Evolutionary conservation across 331 rosid species (phyloP).

Genomic region (Spiraea crenata): DNA sequence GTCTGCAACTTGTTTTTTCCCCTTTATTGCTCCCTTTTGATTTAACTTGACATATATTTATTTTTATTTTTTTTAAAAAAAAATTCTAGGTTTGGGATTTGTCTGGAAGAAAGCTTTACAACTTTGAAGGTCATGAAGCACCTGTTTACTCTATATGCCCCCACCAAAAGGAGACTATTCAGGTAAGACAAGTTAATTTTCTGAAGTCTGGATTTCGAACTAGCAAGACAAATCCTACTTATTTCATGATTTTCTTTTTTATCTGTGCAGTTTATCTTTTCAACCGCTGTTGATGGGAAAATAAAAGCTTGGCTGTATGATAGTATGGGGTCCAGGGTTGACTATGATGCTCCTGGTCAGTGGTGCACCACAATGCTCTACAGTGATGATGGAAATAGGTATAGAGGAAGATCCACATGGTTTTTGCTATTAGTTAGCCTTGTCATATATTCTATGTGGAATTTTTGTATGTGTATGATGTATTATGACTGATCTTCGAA

Average conservation of each 20-base stretch:
- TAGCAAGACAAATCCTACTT: neutral
- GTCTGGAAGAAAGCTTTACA: slow-evolving; percentile 33
- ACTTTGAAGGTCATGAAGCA: slow-evolving; percentile 35
- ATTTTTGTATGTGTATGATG: too few relatives aligned
- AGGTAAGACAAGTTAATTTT: slow-evolving; percentile 3
- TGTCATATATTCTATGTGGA: neutral
- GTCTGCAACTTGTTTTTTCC: neutral
- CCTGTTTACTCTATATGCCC: slow-evolving; percentile 26
- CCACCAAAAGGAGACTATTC: slow-evolving; percentile 33
- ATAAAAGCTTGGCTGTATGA: slow-evolving; percentile 35
- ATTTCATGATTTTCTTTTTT: slow-evolving; percentile 4
- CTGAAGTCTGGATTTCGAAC: neutral
- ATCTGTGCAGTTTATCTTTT: slow-evolving; percentile 30
- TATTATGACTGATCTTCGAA: neutral
- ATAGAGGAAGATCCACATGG: neutral
- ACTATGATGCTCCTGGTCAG: slow-evolving; percentile 33
- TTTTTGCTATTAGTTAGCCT: neutral
- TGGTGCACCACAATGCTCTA: slow-evolving; percentile 31
- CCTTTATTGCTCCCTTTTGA: neutral
- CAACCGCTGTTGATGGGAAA: slow-evolving; percentile 31
- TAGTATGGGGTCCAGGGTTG: slow-evolving; percentile 27
- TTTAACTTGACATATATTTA: slow-evolving; percentile 3
- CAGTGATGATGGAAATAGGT: slow-evolving; percentile 33
- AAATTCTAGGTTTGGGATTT: slow-evolving; percentile 32
- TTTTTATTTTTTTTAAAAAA: neutral